Evolutionary conservation across 2,329 filamentous ascomycete species (phyloP).

Genomic region (Orbilia oligospora): DNA sequence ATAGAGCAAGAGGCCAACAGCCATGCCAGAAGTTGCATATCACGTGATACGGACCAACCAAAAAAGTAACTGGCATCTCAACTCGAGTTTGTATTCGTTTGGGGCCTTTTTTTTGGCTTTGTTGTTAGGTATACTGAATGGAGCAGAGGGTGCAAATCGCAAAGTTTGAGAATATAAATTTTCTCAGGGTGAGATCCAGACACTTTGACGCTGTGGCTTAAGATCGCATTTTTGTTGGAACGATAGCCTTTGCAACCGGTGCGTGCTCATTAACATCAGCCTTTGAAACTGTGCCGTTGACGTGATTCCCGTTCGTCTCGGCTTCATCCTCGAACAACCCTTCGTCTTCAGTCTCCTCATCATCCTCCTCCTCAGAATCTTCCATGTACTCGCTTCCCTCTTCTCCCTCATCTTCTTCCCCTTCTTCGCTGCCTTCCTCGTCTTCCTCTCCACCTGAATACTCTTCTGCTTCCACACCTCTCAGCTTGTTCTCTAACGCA

Average conservation of each 20-base stretch:
- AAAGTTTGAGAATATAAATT: conserved; percentile 9
- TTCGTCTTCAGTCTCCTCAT: conserved; percentile 75
- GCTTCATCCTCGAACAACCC: conserved; percentile 76
- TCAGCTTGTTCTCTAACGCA: conserved; percentile 75
- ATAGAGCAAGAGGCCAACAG: not conserved
- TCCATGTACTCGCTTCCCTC: conserved; percentile 65
- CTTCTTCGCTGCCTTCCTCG: conserved; percentile 74
- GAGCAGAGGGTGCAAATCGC: conserved; percentile 19
- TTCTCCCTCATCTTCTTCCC: conserved; percentile 70
- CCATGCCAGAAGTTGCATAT: not conserved
- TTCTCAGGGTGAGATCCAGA: not conserved
- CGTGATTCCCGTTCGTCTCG: conserved; percentile 72
- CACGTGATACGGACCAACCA: not conserved
- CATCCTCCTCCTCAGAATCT: conserved; percentile 77
- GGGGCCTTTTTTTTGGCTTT: conserved; percentile 12
- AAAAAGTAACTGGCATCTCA: not conserved
- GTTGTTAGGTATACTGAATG: not conserved
- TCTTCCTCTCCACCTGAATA: conserved; percentile 71
- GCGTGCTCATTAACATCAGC: conserved; percentile 15
- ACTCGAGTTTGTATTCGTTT: conserved; percentile 3
- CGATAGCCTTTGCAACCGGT: conserved; percentile 38
- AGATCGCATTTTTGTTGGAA: conserved; percentile 41
- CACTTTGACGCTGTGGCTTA: conserved; percentile 2
- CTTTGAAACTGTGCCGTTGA: conserved; percentile 51
- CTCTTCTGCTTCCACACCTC: conserved; percentile 73